phyloP scores from a whole-genome alignment of 2,329 filamentous ascomycete genomes.

The Rhynchosporium secalis region DNA sequence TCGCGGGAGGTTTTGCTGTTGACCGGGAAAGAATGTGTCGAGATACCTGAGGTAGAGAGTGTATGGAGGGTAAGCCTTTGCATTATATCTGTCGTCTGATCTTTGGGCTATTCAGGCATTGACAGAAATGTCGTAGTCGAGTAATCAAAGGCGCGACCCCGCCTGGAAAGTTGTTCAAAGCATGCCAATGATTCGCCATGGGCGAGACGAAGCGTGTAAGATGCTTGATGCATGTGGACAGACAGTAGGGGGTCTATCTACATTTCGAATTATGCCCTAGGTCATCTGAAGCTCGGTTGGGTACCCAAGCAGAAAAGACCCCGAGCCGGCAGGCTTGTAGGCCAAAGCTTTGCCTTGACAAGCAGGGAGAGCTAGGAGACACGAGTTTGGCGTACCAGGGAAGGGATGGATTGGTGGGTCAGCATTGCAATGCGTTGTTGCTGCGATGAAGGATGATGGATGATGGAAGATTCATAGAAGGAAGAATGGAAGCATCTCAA shows the following conservation, averaged over 20 bases:
- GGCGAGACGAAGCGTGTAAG: slow-evolving; percentile 49
- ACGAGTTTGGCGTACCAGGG: slow-evolving; percentile 7
- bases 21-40: slow-evolving; percentile 27
- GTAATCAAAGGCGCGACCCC: slow-evolving; percentile 37
- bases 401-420: slow-evolving; percentile 13
- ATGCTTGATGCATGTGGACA: slow-evolving; percentile 31
- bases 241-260: slow-evolving; percentile 26
- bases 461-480: slow-evolving; percentile 12
- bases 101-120: slow-evolving; percentile 37
- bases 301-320: slow-evolving; percentile 23
- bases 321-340: slow-evolving; percentile 25
- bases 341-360: slow-evolving; percentile 4
- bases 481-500: slow-evolving; percentile 12
- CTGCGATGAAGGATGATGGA: background rate
- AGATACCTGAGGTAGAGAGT: slow-evolving; percentile 24
- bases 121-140: slow-evolving; percentile 32
- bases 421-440: slow-evolving; percentile 8
- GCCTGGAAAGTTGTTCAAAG: slow-evolving; percentile 49
- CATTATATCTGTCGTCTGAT: slow-evolving; percentile 41
- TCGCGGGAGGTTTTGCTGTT: slow-evolving; percentile 26
- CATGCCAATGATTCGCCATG: slow-evolving; percentile 50
- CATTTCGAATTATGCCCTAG: slow-evolving; percentile 32
- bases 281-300: slow-evolving; percentile 28
- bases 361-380: slow-evolving; percentile 6
- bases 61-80: slow-evolving; percentile 33